These are phyloP conservation scores for Colletotrichum musicola DNA, from an alignment of 2,329 filamentous ascomycete genomes.

Conservation along the genomic window DNA sequence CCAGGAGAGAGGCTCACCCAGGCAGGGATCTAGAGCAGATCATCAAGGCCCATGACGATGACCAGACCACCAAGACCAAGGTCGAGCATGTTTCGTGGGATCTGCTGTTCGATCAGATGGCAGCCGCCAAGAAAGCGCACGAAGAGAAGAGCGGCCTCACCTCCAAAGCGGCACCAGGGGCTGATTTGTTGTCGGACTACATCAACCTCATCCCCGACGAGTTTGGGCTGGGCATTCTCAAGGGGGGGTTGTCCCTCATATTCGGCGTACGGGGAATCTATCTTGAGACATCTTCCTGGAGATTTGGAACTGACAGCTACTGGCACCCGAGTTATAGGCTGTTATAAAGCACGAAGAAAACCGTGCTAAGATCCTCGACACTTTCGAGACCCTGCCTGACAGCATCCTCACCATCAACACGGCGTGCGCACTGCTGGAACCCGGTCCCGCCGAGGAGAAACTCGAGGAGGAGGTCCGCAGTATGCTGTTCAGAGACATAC, in stretches of 20 bases:
- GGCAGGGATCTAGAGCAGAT: background rate
- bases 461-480: background rate
- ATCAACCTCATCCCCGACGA: background rate
- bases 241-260: background rate
- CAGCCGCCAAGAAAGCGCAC: background rate
- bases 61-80: background rate
- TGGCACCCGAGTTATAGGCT: background rate
- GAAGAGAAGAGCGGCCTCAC: background rate
- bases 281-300: background rate
- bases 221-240: background rate
- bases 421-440: background rate
- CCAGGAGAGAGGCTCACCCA: background rate
- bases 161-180: background rate
- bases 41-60: background rate
- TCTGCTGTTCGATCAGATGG: background rate
- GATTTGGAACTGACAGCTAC: background rate
- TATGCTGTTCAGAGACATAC: background rate
- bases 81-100: background rate
- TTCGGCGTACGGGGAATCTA: background rate
- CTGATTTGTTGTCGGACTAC: background rate
- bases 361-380: background rate
- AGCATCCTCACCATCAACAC: slow-evolving; percentile 7
- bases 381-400: background rate
- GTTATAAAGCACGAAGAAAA: background rate
- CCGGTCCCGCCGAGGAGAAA: background rate